Evolutionary conservation across 2,329 filamentous ascomycete species (phyloP), one percentile per base, ranked within the genome.

Genomic region (Fusarium sp.): DNA sequence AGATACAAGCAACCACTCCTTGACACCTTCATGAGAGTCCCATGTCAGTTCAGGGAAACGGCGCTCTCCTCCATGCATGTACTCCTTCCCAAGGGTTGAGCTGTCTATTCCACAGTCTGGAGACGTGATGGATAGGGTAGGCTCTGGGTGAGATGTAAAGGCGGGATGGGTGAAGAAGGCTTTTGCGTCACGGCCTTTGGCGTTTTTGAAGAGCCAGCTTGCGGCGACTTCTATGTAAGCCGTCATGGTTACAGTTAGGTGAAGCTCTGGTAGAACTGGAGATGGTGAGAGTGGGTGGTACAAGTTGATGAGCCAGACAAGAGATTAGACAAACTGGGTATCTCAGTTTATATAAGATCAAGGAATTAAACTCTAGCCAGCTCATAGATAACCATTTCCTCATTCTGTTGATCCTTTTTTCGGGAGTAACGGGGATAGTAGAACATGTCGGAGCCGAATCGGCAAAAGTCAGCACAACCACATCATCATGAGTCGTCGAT

Each of bases 1-100:
- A 43, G 78, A 80, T 16, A 88, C 76, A 18, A 89, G 76, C 20
- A 88, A 67, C 81, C 86, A 89, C 75, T 89, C 81, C 63, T 81
- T 81, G 13, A 86, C 81, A 22, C 78, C 78, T 5, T 77, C 72
- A 4, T 82, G 79, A 11, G 76, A 74, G 7, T 82, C 77, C 86
- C 85, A 88, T 43, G 73, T 75, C 27, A 88, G 67, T 7, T 80
- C 79, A 0, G 87, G 86, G 41, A 87, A 82, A 20, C 74, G 81
- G 4, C 82, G 84, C 10, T 73, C 76, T 7, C 82, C 85, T 22
- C 83, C 84, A 56, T 72, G 68, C 29, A 84, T 85, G 74, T 86
- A 84, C 43, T 83, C 82, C 33, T 77, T 75, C 9, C 70, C 69
- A 35, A 88, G 74, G 5, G 77, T 78, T 33, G 83, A 80, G 31